Evolutionary conservation across 129 eudicot species (phyloP).

Genomic region (Dittrichia graveolens): DNA sequence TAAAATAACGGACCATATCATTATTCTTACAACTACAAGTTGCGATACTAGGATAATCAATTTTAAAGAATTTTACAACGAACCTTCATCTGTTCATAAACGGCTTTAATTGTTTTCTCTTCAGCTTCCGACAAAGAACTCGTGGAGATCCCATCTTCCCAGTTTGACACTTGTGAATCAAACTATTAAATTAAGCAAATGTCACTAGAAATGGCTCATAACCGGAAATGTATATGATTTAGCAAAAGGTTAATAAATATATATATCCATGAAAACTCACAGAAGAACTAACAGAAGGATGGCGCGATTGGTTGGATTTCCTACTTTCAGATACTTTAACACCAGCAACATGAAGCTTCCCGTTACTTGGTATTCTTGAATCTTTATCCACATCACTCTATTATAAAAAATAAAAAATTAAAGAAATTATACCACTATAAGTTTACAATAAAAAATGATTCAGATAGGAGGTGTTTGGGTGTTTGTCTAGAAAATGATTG

Average conservation of each 20-base stretch:
- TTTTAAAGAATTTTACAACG: slow-evolving; percentile 8
- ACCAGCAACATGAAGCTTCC: slow-evolving; percentile 23
- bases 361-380: slow-evolving; percentile 20
- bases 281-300: slow-evolving; percentile 55
- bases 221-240: neutral
- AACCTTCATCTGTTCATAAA: slow-evolving; percentile 70
- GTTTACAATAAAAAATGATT: slow-evolving; percentile 4
- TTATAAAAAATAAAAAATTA: slow-evolving; percentile 9
- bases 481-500: neutral
- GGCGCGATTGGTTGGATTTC: slow-evolving; percentile 27
- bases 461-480: neutral
- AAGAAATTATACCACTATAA: neutral
- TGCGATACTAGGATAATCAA: too few species aligned
- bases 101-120: slow-evolving; percentile 76
- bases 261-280: slow-evolving; percentile 39
- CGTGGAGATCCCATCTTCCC: slow-evolving; percentile 67
- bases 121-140: slow-evolving; percentile 84
- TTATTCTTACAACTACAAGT: too few species aligned
- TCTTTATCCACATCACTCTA: slow-evolving; percentile 57
- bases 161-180: slow-evolving; percentile 48
- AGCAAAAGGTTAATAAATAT: neutral
- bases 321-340: slow-evolving; percentile 18
- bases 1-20: too few species aligned
- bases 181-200: slow-evolving; percentile 38
- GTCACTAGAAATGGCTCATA: neutral